phyloP scores from a whole-genome alignment of 495 filamentous ascomycete genomes.

The Xylaria nigripes region DNA sequence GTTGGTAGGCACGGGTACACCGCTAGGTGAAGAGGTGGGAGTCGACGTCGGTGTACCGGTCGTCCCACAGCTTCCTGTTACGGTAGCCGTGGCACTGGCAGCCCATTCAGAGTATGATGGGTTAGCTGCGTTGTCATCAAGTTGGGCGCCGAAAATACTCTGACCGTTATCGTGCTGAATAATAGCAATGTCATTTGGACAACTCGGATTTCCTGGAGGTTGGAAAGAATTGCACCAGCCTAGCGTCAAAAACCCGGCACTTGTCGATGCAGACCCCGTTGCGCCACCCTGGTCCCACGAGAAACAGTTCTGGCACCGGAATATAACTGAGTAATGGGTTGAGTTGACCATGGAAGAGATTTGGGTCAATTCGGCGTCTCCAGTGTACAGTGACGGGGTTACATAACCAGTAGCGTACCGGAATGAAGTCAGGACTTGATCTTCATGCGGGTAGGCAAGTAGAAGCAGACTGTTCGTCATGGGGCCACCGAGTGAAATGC shows the following conservation, averaged over 20 bases:
- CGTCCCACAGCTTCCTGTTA: slow-evolving; percentile 25
- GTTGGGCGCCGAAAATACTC: slow-evolving; percentile 35
- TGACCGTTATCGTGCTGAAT: slow-evolving; percentile 39
- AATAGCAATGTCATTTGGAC: slow-evolving; percentile 28
- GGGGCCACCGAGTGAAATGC: slow-evolving; percentile 46
- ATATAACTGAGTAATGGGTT: slow-evolving; percentile 48
- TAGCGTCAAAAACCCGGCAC: slow-evolving; percentile 28
- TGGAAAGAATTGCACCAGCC: slow-evolving; percentile 40
- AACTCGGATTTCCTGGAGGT: slow-evolving; percentile 24
- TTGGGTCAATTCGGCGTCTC: slow-evolving; percentile 49
- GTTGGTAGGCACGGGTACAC: slow-evolving; percentile 36
- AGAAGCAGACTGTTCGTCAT: slow-evolving; percentile 55
- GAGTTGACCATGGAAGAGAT: slow-evolving; percentile 50
- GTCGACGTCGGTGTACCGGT: slow-evolving; percentile 24
- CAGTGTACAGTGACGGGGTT: slow-evolving; percentile 49
- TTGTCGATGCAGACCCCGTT: slow-evolving; percentile 32
- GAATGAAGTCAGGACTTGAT: slow-evolving; percentile 47
- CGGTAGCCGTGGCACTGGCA: slow-evolving; percentile 23
- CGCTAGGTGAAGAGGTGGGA: slow-evolving; percentile 21
- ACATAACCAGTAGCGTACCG: slow-evolving; percentile 50
- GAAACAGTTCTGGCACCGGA: slow-evolving; percentile 56
- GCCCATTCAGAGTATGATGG: slow-evolving; percentile 38
- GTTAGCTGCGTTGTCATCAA: slow-evolving; percentile 32
- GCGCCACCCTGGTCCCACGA: slow-evolving; percentile 46
- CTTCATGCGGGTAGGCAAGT: slow-evolving; percentile 46